These are phyloP conservation scores for Geranium incanum DNA, from an alignment of 441 rosid species.

Conservation along the genomic window DNA sequence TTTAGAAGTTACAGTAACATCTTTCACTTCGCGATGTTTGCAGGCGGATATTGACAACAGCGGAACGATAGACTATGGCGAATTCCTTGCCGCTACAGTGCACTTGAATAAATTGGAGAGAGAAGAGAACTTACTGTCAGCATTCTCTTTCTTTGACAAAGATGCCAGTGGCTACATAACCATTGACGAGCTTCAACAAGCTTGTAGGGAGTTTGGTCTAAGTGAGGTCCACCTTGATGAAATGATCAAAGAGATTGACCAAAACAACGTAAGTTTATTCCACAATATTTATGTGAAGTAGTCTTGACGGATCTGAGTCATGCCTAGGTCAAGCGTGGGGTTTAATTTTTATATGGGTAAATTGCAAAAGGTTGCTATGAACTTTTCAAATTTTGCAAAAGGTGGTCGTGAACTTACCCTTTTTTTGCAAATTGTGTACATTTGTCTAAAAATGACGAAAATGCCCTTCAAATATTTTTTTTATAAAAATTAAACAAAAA, in stretches of 20 bases:
- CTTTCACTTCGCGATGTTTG: constrained; percentile 5
- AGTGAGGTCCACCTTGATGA: constrained; percentile 68
- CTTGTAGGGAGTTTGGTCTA: constrained; percentile 76
- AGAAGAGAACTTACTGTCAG: constrained; percentile 70
- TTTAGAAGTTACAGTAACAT: neutral
- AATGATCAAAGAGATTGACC: constrained; percentile 69
- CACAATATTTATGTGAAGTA: neutral
- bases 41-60: constrained; percentile 88
- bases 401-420: too few relatives aligned
- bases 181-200: constrained; percentile 75
- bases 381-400: too few relatives aligned
- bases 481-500: too few relatives aligned
- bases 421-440: too few relatives aligned
- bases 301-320: too few relatives aligned
- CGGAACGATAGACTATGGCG: constrained; percentile 86
- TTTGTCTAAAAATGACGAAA: too few relatives aligned
- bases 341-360: too few relatives aligned
- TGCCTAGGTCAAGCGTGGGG: too few relatives aligned
- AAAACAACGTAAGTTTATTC: constrained; percentile 61
- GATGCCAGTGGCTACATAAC: constrained; percentile 86
- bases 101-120: constrained; percentile 76
- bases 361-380: too few relatives aligned
- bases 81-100: constrained; percentile 79
- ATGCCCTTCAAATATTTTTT: too few relatives aligned
- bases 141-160: constrained; percentile 74